Evolutionary conservation across 805 yeast genomes (phyloP).

Genomic region (Candida xyloterini): DNA sequence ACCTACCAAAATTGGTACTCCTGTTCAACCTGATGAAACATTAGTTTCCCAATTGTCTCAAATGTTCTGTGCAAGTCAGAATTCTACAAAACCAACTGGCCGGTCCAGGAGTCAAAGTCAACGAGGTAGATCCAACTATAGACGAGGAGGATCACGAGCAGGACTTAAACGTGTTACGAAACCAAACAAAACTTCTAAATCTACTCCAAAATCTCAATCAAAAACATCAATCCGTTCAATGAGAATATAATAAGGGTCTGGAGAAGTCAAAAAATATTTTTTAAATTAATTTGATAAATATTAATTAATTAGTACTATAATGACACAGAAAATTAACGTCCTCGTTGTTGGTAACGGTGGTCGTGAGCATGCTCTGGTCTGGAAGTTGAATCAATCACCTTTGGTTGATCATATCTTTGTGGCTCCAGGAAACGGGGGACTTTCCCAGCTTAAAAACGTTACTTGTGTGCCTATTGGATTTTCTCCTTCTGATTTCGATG

Average conservation of each 20-base stretch:
- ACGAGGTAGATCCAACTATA: conserved; percentile 10
- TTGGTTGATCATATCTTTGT: conserved; percentile 72
- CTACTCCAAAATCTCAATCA: conserved; percentile 1
- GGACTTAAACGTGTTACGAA: conserved; percentile 2
- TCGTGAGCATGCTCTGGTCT: conserved; percentile 95
- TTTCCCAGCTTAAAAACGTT: conserved; percentile 56
- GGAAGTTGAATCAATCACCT: conserved; percentile 83
- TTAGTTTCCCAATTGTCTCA: conserved; percentile 18
- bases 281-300: conserved; percentile 3
- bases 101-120: conserved; percentile 15
- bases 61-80: conserved; percentile 11
- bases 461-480: conserved; percentile 69
- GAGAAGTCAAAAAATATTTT: conserved; percentile 4
- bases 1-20: background rate
- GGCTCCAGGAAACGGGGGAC: conserved; percentile 98
- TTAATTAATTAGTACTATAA: conserved; percentile 4
- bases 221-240: conserved; percentile 16
- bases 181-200: background rate
- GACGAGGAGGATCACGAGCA: conserved; percentile 4
- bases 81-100: background rate
- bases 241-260: conserved; percentile 12
- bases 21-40: conserved; percentile 16
- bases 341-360: conserved; percentile 97
- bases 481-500: conserved; percentile 62
- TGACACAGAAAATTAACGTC: conserved; percentile 44